Percentiles rank a stretch among this genome's conserved stretches.
Evolutionary conservation across 2,329 filamentous ascomycete genomes (phyloP).

Genomic region (Seiridium unicorne): DNA sequence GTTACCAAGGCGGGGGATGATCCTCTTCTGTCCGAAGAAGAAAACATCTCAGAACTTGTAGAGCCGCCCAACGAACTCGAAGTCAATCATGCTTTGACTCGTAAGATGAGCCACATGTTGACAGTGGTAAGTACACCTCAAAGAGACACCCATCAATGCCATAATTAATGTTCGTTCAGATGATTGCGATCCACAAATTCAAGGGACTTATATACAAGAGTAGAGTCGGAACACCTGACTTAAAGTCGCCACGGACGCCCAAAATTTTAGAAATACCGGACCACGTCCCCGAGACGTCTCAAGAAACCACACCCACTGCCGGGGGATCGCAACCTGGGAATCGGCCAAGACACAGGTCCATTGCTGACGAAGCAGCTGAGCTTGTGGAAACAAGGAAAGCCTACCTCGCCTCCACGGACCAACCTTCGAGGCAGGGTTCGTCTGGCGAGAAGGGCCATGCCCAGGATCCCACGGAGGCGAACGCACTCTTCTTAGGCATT

Average conservation of each 20-base stretch:
- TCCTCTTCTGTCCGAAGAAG: slow-evolving; percentile 73
- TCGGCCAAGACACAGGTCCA: slow-evolving; percentile 26
- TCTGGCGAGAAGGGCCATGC: slow-evolving; percentile 57
- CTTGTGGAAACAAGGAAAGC: slow-evolving; percentile 46
- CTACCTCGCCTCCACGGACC: slow-evolving; percentile 31
- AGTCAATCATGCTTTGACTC: slow-evolving; percentile 85
- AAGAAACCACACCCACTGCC: not conserved
- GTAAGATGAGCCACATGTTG: slow-evolving; percentile 82
- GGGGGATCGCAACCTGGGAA: slow-evolving; percentile 14
- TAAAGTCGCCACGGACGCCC: slow-evolving; percentile 26
- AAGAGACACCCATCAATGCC: not conserved
- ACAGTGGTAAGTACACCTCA: slow-evolving; percentile 62
- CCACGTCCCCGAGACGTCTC: not conserved
- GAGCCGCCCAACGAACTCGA: slow-evolving; percentile 87
- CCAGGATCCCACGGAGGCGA: slow-evolving; percentile 61
- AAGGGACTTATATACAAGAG: slow-evolving; percentile 67
- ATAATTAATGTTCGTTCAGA: slow-evolving; percentile 41
- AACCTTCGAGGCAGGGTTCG: slow-evolving; percentile 27
- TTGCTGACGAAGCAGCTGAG: slow-evolving; percentile 46
- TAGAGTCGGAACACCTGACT: slow-evolving; percentile 31
- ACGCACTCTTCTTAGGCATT: slow-evolving; percentile 71
- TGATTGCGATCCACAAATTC: slow-evolving; percentile 90
- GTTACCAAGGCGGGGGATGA: slow-evolving; percentile 81
- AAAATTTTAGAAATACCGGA: slow-evolving; percentile 16
- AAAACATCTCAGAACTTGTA: slow-evolving; percentile 80